Evolutionary conservation across 768 basidiomycete species (phyloP).

Genomic region (Lepiota subincarnata): DNA sequence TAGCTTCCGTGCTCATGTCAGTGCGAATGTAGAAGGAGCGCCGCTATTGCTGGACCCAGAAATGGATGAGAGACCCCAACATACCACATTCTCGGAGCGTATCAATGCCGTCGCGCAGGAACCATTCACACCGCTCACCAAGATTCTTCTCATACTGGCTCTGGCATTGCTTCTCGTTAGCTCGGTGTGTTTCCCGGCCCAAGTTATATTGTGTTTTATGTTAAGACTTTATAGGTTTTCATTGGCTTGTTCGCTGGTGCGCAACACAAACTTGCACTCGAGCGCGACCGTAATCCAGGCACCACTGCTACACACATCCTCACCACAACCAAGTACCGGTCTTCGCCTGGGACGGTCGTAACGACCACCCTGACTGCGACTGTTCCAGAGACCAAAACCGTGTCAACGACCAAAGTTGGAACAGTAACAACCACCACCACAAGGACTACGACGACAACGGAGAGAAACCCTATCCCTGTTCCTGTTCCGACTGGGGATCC

Average conservation of each 20-base stretch:
- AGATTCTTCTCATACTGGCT: slow-evolving; percentile 71
- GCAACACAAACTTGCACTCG: slow-evolving; percentile 67
- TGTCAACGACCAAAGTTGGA: slow-evolving; percentile 16
- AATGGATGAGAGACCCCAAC: slow-evolving; percentile 26
- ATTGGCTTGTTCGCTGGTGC: slow-evolving; percentile 92
- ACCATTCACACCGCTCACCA: slow-evolving; percentile 79
- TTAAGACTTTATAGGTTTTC: slow-evolving; percentile 49
- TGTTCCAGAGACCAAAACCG: slow-evolving; percentile 26
- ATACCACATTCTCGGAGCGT: slow-evolving; percentile 37
- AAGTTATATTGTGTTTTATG: background rate
- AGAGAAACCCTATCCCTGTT: slow-evolving; percentile 33
- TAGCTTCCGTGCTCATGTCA: slow-evolving; percentile 3
- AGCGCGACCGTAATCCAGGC: slow-evolving; percentile 32
- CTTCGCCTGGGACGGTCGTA: slow-evolving; percentile 31
- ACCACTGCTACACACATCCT: slow-evolving; percentile 1
- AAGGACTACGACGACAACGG: slow-evolving; percentile 23
- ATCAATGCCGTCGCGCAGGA: slow-evolving; percentile 61
- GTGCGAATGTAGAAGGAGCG: slow-evolving; percentile 47
- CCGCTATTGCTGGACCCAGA: slow-evolving; percentile 56
- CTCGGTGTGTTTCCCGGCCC: slow-evolving; percentile 37
- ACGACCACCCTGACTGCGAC: slow-evolving; percentile 39
- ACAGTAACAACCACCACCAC: slow-evolving; percentile 24
- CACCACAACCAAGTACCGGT: slow-evolving; percentile 14
- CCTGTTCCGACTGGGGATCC: slow-evolving; percentile 53
- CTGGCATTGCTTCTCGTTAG: slow-evolving; percentile 77